Evolutionary conservation across 2,329 filamentous ascomycete species (phyloP).

Genomic region (Botryotinia globosa): DNA sequence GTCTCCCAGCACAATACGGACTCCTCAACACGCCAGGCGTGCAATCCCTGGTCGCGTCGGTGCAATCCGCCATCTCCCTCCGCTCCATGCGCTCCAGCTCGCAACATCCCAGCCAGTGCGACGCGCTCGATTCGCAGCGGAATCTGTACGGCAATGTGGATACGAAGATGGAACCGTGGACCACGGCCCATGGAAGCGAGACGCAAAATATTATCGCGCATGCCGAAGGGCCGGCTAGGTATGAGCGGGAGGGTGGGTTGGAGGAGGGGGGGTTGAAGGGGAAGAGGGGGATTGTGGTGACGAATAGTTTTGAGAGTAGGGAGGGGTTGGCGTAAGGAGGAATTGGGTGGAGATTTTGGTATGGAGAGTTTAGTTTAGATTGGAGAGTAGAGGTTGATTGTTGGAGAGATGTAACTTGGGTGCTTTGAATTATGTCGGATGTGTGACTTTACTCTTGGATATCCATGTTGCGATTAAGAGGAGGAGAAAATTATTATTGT

Average conservation of each 20-base stretch:
- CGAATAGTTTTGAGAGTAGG: constrained; percentile 15
- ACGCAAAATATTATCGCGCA: constrained; percentile 7
- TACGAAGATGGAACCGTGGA: background rate
- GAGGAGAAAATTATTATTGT: background rate
- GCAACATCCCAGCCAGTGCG: background rate
- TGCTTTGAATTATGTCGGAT: background rate
- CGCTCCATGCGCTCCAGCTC: background rate
- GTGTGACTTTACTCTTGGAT: background rate
- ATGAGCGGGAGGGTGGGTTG: background rate
- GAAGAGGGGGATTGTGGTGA: constrained; percentile 1
- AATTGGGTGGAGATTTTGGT: background rate
- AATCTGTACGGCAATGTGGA: background rate
- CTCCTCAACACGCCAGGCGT: background rate
- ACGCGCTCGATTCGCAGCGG: background rate
- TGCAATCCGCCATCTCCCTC: background rate
- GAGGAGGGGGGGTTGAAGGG: background rate
- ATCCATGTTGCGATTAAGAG: background rate
- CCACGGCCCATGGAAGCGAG: background rate
- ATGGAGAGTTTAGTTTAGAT: background rate
- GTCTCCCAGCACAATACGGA: constrained; percentile 16
- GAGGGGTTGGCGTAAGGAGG: constrained; percentile 1
- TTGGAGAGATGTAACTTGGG: background rate
- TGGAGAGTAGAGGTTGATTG: background rate
- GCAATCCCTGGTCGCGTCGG: constrained; percentile 7
- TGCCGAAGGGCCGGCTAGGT: constrained; percentile 2